Evolutionary conservation across 495 filamentous ascomycete species (phyloP).

Genomic region (Aspergillus haitiensis): DNA sequence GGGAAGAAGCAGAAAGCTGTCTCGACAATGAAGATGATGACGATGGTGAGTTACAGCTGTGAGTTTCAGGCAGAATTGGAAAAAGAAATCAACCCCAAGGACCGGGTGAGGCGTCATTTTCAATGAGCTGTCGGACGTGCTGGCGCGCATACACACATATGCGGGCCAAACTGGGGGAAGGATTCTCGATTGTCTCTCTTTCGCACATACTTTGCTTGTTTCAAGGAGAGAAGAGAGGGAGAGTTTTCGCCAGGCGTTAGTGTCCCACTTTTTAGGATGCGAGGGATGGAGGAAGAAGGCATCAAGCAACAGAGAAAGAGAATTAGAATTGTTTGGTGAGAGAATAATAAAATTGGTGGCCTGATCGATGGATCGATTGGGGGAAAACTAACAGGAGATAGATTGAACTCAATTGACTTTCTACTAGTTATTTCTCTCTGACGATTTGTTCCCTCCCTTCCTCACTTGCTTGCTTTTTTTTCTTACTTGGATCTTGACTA

Average conservation of each 20-base stretch:
- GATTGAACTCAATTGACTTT: not conserved
- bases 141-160: constrained; percentile 23
- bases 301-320: no score
- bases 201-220: constrained; percentile 29
- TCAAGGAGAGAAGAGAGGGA: constrained; percentile 25
- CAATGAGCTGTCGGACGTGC: constrained; percentile 21
- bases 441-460: not conserved
- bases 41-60: not conserved
- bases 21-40: constrained; percentile 1
- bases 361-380: no score
- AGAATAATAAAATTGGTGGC: no score
- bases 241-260: constrained; percentile 11
- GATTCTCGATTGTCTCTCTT: constrained; percentile 12
- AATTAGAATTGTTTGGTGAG: no score
- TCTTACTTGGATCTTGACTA: no score
- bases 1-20: constrained; percentile 4
- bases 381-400: not conserved
- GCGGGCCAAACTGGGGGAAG: constrained; percentile 18
- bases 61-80: constrained; percentile 12
- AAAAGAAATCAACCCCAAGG: constrained; percentile 20
- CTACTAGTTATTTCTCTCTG: not conserved
- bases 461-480: not conserved
- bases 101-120: constrained; percentile 33
- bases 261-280: constrained; percentile 1
- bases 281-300: not conserved